Base-by-base conservation (phyloP, 108 stramenopile species). In the Fragilaria crotonensis region DNA sequence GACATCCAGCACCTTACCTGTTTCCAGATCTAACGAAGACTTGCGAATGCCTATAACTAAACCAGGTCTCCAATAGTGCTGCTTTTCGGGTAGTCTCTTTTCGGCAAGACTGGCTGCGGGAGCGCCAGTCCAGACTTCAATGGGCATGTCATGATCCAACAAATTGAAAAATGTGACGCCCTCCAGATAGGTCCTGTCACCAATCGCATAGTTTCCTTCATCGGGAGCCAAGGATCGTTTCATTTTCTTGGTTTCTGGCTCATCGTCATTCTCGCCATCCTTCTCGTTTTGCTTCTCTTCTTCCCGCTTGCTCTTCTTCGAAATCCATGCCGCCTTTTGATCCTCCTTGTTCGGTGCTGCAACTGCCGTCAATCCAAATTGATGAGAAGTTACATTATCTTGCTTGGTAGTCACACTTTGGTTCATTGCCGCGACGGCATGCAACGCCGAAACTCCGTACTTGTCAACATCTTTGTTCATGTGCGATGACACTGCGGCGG, bases 111-210 rank as follows among this genome's bases (percentile, higher is more conserved):
- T 70, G 9, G 82, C 80, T 21, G 36, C 41, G 4, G 59, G 36
- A 19, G 68, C 50, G 5, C 89, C 89, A 26, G 69, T 80, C 90
- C 90, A 92, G 14, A 92, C 45, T 66, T 92, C 80, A 33, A 89
- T 68, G 5, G 90, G 87, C 87, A 92, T 83, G 25, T 85, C 85
- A 32, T 78, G 84, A 58, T 89, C 85, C 19, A 92, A 64, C 0
- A 92, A 32, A 5, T 62, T 54, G 32, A 75, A 66, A 61, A 82
- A 92, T 5, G 59, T 36, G 2, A 45, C 18, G 22, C 85, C 90
- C 68, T 89, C 87, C 22, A 92, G 64, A 56, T 80, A 92, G 26
- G 67, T 83, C 19, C 57, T 67, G 20, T 64, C 75, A 30, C 76
- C 78, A 23, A 64, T 44, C 30, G 72, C 60, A 36, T 85, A 85